Conservation (phyloP, 2,329 filamentous ascomycete genomes). For the Exserohilum rostratum region DNA sequence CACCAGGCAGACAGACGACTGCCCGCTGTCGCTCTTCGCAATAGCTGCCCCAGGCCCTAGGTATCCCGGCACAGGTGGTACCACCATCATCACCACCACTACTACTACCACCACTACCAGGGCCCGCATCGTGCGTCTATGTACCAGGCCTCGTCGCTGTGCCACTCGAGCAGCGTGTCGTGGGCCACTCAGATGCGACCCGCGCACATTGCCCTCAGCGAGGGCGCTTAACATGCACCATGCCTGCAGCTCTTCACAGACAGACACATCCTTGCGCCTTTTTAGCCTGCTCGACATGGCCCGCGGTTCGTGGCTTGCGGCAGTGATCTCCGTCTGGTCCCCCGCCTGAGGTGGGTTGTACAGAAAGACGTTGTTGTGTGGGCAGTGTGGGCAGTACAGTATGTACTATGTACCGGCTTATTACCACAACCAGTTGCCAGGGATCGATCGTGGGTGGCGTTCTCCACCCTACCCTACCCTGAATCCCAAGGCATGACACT, state of each 20-base stretch:
- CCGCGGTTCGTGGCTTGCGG: conserved; percentile 19
- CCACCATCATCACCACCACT: no score
- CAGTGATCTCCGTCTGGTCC: conserved; percentile 24
- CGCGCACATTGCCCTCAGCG: conserved; percentile 19
- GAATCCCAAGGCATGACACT: background rate
- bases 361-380: conserved; percentile 25
- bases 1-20: conserved; percentile 23
- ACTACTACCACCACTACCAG: no score
- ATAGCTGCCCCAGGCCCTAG: conserved; percentile 7
- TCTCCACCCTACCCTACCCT: conserved; percentile 8
- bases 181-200: conserved; percentile 22
- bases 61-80: conserved; percentile 21
- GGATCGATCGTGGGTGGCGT: conserved; percentile 16
- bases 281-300: conserved; percentile 18
- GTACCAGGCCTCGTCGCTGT: conserved; percentile 28
- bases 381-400: conserved; percentile 29
- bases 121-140: conserved; percentile 40
- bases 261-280: conserved; percentile 20
- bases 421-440: conserved; percentile 14
- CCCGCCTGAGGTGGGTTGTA: conserved; percentile 21
- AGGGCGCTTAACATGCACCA: conserved; percentile 17
- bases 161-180: conserved; percentile 32
- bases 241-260: conserved; percentile 16
- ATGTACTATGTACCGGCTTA: no score
- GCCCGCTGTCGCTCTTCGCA: conserved; percentile 19